Evolutionary conservation across 352 stramenopile species (phyloP).

Genomic region (Pythium vanterpoolii): DNA sequence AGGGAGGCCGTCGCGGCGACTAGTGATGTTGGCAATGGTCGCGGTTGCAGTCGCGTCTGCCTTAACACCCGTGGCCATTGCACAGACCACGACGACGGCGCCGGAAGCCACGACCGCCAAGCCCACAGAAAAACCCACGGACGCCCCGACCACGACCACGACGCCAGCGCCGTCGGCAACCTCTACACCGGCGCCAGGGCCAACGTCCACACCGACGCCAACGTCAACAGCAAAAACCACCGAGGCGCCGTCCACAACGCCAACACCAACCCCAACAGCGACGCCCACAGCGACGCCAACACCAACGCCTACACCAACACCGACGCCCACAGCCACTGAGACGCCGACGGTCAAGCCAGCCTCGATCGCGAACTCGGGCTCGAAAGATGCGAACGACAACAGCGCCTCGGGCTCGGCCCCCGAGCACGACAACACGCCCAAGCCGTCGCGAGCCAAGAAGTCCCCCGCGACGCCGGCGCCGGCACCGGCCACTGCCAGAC

Average conservation of each 20-base stretch:
- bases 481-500: background rate
- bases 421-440: conserved; percentile 1
- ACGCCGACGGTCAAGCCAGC: conserved; percentile 2
- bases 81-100: conserved; percentile 7
- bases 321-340: background rate
- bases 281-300: conserved; percentile 3
- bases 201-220: conserved; percentile 1
- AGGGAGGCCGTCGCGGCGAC: background rate
- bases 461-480: conserved; percentile 1
- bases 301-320: conserved; percentile 6
- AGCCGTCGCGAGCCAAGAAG: conserved; percentile 15
- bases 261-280: background rate
- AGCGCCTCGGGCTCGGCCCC: conserved; percentile 1
- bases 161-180: background rate
- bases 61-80: conserved; percentile 1
- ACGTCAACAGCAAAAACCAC: background rate
- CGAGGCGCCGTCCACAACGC: background rate
- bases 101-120: conserved; percentile 1
- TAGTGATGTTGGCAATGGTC: conserved; percentile 8
- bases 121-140: conserved; percentile 6
- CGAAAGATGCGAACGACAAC: background rate
- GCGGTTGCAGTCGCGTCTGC: background rate
- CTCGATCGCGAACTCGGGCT: conserved; percentile 5
- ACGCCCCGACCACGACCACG: background rate
- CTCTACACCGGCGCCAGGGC: background rate